Evolutionary conservation across 2,329 filamentous ascomycete genomes (phyloP).

Genomic region (Fusarium sp.): DNA sequence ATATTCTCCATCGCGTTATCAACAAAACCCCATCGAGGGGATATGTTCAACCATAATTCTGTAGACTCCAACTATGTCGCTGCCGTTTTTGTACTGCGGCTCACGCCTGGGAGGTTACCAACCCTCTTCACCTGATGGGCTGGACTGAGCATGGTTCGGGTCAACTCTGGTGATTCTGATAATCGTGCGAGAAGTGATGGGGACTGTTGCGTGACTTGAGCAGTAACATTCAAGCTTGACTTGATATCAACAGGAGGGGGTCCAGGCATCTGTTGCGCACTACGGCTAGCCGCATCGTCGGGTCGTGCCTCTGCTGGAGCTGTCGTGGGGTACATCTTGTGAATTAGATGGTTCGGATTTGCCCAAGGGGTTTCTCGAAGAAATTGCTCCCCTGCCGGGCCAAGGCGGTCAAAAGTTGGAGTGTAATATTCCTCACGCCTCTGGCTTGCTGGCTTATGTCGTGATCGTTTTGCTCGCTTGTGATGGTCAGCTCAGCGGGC

Average conservation of each 20-base stretch:
- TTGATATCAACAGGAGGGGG: slow-evolving; percentile 42
- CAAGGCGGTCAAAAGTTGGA: slow-evolving; percentile 62
- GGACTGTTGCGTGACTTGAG: slow-evolving; percentile 44
- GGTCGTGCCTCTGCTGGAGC: slow-evolving; percentile 21
- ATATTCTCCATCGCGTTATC: slow-evolving; percentile 41
- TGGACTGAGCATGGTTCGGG: slow-evolving; percentile 53
- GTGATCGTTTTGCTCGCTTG: slow-evolving; percentile 52
- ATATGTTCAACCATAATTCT: slow-evolving; percentile 24
- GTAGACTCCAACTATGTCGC: slow-evolving; percentile 45
- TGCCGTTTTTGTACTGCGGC: slow-evolving; percentile 52
- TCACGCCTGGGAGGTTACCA: slow-evolving; percentile 47
- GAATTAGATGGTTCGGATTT: slow-evolving; percentile 84
- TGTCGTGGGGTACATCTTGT: slow-evolving; percentile 61
- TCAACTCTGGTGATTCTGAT: slow-evolving; percentile 60
- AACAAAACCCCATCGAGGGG: slow-evolving; percentile 35
- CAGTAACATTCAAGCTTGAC: slow-evolving; percentile 41
- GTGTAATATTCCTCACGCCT: slow-evolving; percentile 62
- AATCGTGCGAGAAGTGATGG: slow-evolving; percentile 45
- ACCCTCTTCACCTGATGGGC: slow-evolving; percentile 52
- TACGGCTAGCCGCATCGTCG: slow-evolving; percentile 34
- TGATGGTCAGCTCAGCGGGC: slow-evolving; percentile 34
- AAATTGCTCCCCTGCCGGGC: slow-evolving; percentile 84
- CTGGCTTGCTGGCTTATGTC: slow-evolving; percentile 55
- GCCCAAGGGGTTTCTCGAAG: slow-evolving; percentile 93
- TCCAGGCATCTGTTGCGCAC: slow-evolving; percentile 34